These are phyloP conservation scores for Trametopsis cervina DNA, from an alignment of 768 basidiomycete species.

Conservation along the genomic window DNA sequence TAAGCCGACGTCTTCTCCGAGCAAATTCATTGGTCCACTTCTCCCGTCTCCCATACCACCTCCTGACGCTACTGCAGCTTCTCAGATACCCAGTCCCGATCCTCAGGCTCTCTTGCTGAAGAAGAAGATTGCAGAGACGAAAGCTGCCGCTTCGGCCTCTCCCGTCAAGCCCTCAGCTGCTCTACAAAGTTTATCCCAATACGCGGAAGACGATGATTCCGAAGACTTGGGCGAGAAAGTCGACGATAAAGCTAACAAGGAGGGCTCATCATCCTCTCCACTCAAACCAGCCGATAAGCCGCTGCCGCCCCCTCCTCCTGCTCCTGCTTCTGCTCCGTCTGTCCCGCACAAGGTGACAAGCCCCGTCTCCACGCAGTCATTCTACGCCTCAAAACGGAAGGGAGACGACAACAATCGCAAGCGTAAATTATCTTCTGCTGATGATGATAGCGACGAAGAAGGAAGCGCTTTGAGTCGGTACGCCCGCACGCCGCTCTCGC, in stretches of 20 bases:
- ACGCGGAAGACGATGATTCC: constrained; percentile 35
- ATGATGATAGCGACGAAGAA: background rate
- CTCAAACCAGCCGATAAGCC: background rate
- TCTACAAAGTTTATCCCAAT: constrained; percentile 32
- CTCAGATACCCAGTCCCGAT: constrained; percentile 30
- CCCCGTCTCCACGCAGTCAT: constrained; percentile 3
- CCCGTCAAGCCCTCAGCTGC: constrained; percentile 24
- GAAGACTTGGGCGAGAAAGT: constrained; percentile 26
- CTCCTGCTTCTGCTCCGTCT: background rate
- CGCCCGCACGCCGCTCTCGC: constrained; percentile 3
- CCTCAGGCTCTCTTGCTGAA: constrained; percentile 48
- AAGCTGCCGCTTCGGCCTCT: constrained; percentile 8
- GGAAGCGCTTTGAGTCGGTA: background rate
- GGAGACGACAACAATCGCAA: background rate
- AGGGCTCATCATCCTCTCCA: background rate
- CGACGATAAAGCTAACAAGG: background rate
- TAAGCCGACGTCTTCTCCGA: constrained; percentile 41
- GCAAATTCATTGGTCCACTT: constrained; percentile 61
- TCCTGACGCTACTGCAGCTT: constrained; percentile 8
- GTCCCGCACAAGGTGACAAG: background rate
- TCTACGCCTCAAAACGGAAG: background rate
- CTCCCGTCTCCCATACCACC: constrained; percentile 41
- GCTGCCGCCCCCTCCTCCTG: background rate
- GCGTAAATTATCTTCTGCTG: background rate
- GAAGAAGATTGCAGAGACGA: constrained; percentile 42